Conservation (phyloP, 2,329 filamentous ascomycete species). For the Hymenoscyphus fructigenus region DNA sequence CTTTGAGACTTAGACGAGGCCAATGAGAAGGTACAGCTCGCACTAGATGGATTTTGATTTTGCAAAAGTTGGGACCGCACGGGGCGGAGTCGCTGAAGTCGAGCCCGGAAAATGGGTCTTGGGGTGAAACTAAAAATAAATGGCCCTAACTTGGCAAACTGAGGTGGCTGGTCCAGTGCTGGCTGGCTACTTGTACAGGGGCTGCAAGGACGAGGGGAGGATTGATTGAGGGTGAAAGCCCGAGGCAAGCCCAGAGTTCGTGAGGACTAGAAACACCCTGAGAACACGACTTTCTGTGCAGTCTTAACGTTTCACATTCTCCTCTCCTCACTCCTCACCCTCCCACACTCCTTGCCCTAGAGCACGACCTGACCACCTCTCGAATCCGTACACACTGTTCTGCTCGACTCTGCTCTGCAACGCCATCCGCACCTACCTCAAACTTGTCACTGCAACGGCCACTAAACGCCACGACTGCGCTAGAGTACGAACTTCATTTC, state of each 20-base stretch:
- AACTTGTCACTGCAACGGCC: background rate
- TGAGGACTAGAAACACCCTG: background rate
- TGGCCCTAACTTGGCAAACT: background rate
- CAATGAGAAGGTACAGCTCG: too few species aligned
- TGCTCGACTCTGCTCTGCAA: background rate
- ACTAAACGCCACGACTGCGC: constrained; percentile 3
- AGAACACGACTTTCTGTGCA: background rate
- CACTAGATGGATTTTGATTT: too few species aligned
- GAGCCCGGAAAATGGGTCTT: background rate
- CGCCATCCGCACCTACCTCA: background rate
- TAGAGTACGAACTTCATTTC: background rate
- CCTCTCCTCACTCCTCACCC: too few species aligned
- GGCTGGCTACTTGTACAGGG: too few species aligned
- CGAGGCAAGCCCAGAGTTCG: background rate
- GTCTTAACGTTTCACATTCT: background rate
- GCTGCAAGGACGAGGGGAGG: background rate
- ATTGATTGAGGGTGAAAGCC: background rate
- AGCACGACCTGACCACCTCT: too few species aligned
- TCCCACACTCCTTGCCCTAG: too few species aligned
- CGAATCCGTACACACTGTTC: too few species aligned
- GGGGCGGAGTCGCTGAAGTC: too few species aligned
- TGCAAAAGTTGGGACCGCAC: too few species aligned
- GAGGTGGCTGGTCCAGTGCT: background rate
- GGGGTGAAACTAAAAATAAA: background rate
- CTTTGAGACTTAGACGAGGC: too few species aligned